These are phyloP conservation scores for Lanzia echinophila DNA, from an alignment of 2,329 filamentous ascomycete genomes.

Conservation along the genomic window DNA sequence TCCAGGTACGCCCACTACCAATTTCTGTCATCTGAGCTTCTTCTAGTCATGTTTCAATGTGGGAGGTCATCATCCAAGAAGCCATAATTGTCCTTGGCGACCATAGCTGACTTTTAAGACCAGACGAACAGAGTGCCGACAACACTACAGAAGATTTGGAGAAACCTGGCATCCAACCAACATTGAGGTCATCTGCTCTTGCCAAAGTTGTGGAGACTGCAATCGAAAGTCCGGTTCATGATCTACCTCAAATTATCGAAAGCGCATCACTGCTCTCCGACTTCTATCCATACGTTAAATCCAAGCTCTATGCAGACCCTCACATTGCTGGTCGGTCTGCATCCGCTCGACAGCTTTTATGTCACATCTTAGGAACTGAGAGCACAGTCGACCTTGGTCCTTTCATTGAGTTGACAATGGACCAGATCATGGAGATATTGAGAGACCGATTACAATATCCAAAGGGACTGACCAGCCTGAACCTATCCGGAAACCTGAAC, in stretches of 20 bases:
- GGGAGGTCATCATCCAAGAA: too few relatives aligned
- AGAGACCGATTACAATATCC: background rate
- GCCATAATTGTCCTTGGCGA: too few relatives aligned
- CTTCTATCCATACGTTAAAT: background rate
- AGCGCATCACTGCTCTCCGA: conserved; percentile 1
- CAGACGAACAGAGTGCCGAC: too few relatives aligned
- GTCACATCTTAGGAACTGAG: background rate
- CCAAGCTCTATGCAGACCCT: conserved; percentile 6
- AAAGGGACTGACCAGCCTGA: background rate
- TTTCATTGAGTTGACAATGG: background rate
- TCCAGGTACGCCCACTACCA: background rate
- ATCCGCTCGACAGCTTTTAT: conserved; percentile 1
- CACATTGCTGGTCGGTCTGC: background rate
- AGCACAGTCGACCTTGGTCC: conserved; percentile 1
- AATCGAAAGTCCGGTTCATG: background rate
- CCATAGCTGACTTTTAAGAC: too few relatives aligned
- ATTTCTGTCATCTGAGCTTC: background rate
- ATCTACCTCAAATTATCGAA: conserved; percentile 2
- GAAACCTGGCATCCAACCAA: background rate
- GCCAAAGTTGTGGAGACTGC: background rate
- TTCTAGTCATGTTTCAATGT: too few relatives aligned
- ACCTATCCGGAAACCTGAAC: conserved; percentile 4
- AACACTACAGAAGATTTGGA: background rate
- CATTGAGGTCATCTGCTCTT: background rate
- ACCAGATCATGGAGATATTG: conserved; percentile 1